Evolutionary conservation across 176 grass and related monocot genomes (phyloP).

Genomic region (Avena eriantha): DNA sequence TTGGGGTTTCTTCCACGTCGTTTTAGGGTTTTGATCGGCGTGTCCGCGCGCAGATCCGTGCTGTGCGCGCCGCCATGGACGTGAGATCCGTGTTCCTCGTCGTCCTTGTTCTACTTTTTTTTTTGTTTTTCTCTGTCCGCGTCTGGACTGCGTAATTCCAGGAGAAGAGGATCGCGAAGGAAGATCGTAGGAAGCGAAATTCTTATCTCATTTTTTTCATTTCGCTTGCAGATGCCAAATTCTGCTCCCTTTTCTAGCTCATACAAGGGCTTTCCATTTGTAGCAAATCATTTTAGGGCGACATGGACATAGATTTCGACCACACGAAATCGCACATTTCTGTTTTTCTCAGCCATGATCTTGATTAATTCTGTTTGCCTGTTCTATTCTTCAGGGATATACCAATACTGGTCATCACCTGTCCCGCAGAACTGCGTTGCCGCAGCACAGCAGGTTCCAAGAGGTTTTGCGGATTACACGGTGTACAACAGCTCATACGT

Average conservation of each 20-base stretch:
- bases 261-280: constrained; percentile 7
- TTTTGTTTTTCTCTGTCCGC: background rate
- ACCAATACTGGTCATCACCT: constrained; percentile 28
- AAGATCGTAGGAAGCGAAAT: background rate
- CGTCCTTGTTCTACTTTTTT: background rate
- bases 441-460: background rate
- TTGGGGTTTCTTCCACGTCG: constrained; percentile 6
- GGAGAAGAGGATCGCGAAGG: background rate
- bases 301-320: background rate
- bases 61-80: constrained; percentile 12
- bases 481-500: constrained; percentile 20
- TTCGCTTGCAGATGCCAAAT: background rate
- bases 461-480: constrained; percentile 41
- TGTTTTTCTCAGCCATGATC: too few species aligned
- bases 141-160: background rate
- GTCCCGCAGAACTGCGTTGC: background rate
- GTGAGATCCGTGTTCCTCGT: constrained; percentile 12
- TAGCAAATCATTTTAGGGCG: background rate
- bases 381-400: constrained; percentile 32
- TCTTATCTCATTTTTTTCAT: background rate
- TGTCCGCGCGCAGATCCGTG: constrained; percentile 19
- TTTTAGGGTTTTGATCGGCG: constrained; percentile 39
- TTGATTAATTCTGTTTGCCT: background rate
- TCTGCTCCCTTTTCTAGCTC: background rate
- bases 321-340: background rate